Evolutionary conservation across 2,329 filamentous ascomycete genomes (phyloP), one percentile per base, ranked within the genome.

Genomic region (Fusarium multiceps): DNA sequence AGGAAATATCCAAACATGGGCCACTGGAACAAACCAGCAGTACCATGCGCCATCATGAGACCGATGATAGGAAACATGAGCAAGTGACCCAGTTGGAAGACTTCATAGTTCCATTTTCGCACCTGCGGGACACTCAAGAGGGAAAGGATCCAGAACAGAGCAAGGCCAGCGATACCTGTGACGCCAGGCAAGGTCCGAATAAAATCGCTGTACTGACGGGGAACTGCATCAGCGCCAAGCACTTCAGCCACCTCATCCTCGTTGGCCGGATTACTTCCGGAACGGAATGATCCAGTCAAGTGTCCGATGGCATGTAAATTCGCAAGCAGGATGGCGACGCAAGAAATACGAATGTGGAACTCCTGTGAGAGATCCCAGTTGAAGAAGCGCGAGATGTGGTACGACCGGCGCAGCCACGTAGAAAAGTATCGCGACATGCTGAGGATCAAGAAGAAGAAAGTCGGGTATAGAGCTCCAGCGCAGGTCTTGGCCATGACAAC

Each of bases 1-100:
- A 89, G 80, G 75, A 85, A 87, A 72, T 86, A 88, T 2, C 86
- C 86, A 18, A 88, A 82, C 82, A 88, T 87, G 2, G 86, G 85
- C 75, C 78, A 83, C 66, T 88, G 86, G 1, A 89, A 72, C 0
- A 88, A 75, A 4, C 75, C 80, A 0, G 80, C 78, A 0, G 85
- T 85, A 0, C 87, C 87, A 67, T 89, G 87, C 0, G 84, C 86
- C 74, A 84, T 84, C 71, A 88, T 80, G 0, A 88, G 77, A 1
- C 83, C 86, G 28, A 89, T 84, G 21, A 89, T 85, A 11, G 86
- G 87, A 43, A 84, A 88, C 84, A 88, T 88, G 40, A 89, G 81
- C 9, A 88, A 65, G 66, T 89, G 87, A 0, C 83, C 84, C 1
- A 88, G 77, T 67, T 89, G 86, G 65, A 89, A 89, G 21, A 87